Percentiles rank a stretch among this genome's conserved stretches.
These are phyloP conservation scores for Alternaria sp. DNA, from an alignment of 2,329 filamentous ascomycete species.

Conservation along the genomic window DNA sequence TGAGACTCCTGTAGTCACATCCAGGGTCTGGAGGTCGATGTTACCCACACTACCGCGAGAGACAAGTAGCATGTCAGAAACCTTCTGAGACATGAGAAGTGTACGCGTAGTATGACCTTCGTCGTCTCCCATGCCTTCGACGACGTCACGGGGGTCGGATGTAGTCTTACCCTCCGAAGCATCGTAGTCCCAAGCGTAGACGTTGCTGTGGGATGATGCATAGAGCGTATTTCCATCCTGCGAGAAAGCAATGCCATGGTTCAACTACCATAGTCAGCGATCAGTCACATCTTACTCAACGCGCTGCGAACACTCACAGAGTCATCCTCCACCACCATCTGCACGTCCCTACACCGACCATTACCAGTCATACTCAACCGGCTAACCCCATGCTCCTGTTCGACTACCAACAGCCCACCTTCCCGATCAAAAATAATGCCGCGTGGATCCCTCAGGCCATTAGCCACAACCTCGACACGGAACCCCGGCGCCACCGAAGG, in stretches of 20 bases:
- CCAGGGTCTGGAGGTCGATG: conserved; percentile 62
- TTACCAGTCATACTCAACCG: conserved; percentile 45
- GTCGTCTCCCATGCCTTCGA: conserved; percentile 65
- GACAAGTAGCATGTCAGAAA: conserved; percentile 66
- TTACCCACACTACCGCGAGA: conserved; percentile 70
- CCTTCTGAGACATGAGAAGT: conserved; percentile 64
- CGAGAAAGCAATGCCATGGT: conserved; percentile 60
- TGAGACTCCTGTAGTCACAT: conserved; percentile 64
- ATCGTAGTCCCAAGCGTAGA: conserved; percentile 71
- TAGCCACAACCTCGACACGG: conserved; percentile 54
- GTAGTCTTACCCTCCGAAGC: conserved; percentile 54
- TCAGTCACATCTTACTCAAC: background rate
- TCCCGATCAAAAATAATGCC: conserved; percentile 56
- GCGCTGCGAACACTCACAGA: conserved; percentile 31
- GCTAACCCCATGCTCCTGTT: conserved; percentile 50
- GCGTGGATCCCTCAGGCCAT: conserved; percentile 53
- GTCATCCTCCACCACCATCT: conserved; percentile 34
- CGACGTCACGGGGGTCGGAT: conserved; percentile 59
- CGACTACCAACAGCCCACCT: conserved; percentile 58
- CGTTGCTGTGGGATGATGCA: conserved; percentile 63
- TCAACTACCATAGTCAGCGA: conserved; percentile 44
- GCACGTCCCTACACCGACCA: conserved; percentile 34
- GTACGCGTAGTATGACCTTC: conserved; percentile 71
- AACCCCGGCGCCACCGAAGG: conserved; percentile 54
- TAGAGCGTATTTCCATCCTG: conserved; percentile 59